phyloP scores from a whole-genome alignment of 2,329 filamentous ascomycete species.

The Talaromyces atroroseus region DNA sequence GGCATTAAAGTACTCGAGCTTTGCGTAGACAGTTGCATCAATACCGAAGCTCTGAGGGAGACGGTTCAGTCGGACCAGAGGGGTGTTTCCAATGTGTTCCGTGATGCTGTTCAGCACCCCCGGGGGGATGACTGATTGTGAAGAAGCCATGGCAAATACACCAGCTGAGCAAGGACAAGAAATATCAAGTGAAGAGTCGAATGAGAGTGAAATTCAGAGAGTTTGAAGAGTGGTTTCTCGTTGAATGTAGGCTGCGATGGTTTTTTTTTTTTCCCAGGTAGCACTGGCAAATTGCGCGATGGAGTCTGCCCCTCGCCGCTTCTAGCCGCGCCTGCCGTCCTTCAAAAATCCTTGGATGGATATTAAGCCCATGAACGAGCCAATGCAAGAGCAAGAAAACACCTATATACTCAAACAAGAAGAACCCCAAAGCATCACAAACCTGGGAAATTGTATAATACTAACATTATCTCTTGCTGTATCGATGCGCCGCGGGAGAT shows the following conservation, averaged over 20 bases:
- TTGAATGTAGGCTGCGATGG: background rate
- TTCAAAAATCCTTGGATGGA: too few relatives aligned
- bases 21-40: slow-evolving; percentile 81
- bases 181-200: background rate
- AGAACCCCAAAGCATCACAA: too few relatives aligned
- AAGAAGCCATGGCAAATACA: background rate
- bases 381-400: too few relatives aligned
- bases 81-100: slow-evolving; percentile 90
- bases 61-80: slow-evolving; percentile 89
- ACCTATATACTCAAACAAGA: too few relatives aligned
- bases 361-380: too few relatives aligned
- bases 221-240: background rate
- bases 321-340: slow-evolving; percentile 9
- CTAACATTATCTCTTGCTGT: too few relatives aligned
- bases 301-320: slow-evolving; percentile 5
- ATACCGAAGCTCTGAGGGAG: slow-evolving; percentile 87
- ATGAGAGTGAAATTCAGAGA: background rate
- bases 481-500: background rate
- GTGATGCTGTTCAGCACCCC: slow-evolving; percentile 62
- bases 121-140: slow-evolving; percentile 44
- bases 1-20: slow-evolving; percentile 89
- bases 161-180: background rate
- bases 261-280: too few relatives aligned
- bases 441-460: too few relatives aligned
- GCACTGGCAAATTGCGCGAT: slow-evolving; percentile 2